phyloP scores from a whole-genome alignment of 1,284 basidiomycete species.

The Irpex lacteus region DNA sequence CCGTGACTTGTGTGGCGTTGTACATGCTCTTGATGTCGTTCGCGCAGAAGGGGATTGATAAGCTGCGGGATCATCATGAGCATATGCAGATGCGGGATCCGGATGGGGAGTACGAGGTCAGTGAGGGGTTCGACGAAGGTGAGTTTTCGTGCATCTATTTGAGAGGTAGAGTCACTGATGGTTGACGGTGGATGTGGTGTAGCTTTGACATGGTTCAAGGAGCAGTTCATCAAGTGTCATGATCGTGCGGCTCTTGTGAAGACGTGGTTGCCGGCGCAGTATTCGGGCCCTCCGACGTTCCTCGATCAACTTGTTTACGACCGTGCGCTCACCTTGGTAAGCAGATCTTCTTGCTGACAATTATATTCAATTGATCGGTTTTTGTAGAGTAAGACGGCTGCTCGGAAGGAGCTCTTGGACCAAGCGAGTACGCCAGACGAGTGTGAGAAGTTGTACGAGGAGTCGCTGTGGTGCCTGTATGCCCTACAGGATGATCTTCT shows the following conservation, averaged over 20 bases:
- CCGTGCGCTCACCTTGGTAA: conserved; percentile 66
- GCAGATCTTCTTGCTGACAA: conserved; percentile 22
- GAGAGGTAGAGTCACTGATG: not conserved
- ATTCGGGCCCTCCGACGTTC: conserved; percentile 70
- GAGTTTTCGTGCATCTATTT: conserved; percentile 17
- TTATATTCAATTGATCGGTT: not conserved
- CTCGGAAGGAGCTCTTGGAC: conserved; percentile 86
- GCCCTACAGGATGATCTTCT: conserved; percentile 89
- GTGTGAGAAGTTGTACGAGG: conserved; percentile 93
- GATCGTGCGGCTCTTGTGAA: conserved; percentile 74
- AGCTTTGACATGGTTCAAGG: conserved; percentile 77
- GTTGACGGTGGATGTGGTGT: not conserved
- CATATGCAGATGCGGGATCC: conserved; percentile 76
- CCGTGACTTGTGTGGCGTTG: conserved; percentile 83
- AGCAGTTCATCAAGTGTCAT: conserved; percentile 75
- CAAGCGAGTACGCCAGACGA: conserved; percentile 74
- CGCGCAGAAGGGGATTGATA: conserved; percentile 87
- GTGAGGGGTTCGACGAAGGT: conserved; percentile 80
- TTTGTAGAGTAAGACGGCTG: conserved; percentile 84
- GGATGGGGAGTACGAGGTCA: conserved; percentile 65
- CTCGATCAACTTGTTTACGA: conserved; percentile 83
- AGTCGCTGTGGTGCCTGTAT: conserved; percentile 89
- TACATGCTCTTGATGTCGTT: conserved; percentile 95
- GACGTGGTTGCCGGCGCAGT: conserved; percentile 77
- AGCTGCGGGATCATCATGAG: conserved; percentile 66